Evolutionary conservation across 2,329 filamentous ascomycete species (phyloP), one percentile per base, ranked within the genome.

Genomic region (Dactylella cylindrospora): DNA sequence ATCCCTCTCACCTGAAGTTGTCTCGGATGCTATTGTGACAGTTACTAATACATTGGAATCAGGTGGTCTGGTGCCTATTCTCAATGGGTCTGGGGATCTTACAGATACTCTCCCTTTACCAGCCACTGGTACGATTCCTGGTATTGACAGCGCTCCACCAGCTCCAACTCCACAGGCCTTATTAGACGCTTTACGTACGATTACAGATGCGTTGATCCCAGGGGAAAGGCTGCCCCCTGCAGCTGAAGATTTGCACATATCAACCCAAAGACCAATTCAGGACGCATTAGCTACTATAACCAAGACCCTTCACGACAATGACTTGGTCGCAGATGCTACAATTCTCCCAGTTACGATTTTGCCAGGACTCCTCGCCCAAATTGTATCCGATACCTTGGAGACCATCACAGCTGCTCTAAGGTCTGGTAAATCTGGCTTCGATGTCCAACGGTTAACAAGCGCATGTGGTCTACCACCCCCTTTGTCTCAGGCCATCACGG

Each of bases 21-120:
- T 54, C 26, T 62, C 57, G 8, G 49, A 43, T 2, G 57, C 57
- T 17, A 19, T 62, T 8, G 50, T 49, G 9, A 62, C 57, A 1
- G 49, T 62, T 12, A 44, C 57, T 17, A 62, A 49, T 39, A 43
- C 57, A 13, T 19, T 62, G 23, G 49, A 39, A 29, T 62, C 57
- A 8, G 31, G 49, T 1, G 41, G 50, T 41, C 26, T 62, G 5
- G 19, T 54, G 23, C 17, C 55, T 9, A 36, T 38, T 15, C 55
- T 31, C 17, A 15, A 28, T 17, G n/a, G 33, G n/a, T 6, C 15
- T 7, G 26, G 47, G 2, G 32, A 19, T 9, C 29, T 62, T 19
- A 28, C 33, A 6, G 33, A 4, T 29, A 8, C 50, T 3, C 10
- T 43, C 5, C 47, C 57, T 3, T 17, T 62, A 15, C 49, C 57